Evolutionary conservation across 1,284 basidiomycete species (phyloP).

Genomic region (Thecaphora frezii): DNA sequence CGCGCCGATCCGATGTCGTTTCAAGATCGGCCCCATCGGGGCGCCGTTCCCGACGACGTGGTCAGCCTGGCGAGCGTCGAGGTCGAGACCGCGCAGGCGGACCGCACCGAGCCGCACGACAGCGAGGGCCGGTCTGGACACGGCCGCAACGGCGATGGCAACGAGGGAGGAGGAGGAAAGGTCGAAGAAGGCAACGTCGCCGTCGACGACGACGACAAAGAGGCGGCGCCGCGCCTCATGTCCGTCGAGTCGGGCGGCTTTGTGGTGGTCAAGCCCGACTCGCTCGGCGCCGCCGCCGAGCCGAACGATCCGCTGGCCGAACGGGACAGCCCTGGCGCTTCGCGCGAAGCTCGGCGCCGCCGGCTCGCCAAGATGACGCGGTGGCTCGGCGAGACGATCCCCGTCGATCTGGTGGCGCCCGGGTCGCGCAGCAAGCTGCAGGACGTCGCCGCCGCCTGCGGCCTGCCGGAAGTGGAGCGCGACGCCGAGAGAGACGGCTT

Average conservation of each 20-base stretch:
- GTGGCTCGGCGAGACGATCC: slow-evolving; percentile 45
- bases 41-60: background rate
- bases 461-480: background rate
- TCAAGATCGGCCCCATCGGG: no score
- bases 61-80: slow-evolving; percentile 10
- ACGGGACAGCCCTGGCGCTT: slow-evolving; percentile 15
- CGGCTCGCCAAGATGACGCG: slow-evolving; percentile 43
- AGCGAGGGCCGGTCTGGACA: slow-evolving; percentile 8
- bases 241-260: slow-evolving; percentile 13
- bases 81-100: slow-evolving; percentile 1
- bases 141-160: no score
- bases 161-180: slow-evolving; percentile 24
- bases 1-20: background rate
- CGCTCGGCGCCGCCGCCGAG: slow-evolving; percentile 14
- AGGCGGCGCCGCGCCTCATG: slow-evolving; percentile 27
- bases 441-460: slow-evolving; percentile 2
- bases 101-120: slow-evolving; percentile 5
- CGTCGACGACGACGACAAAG: slow-evolving; percentile 24
- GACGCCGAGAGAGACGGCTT: background rate
- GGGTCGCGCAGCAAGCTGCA: slow-evolving; percentile 2
- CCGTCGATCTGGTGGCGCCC: slow-evolving; percentile 26
- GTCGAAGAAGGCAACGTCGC: slow-evolving; percentile 22
- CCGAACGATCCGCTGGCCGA: no score
- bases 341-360: slow-evolving; percentile 36
- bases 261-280: slow-evolving; percentile 13